Evolutionary conservation across 176 grass and related monocot species (phyloP).

Genomic region (Puccinellia tenuiflora): DNA sequence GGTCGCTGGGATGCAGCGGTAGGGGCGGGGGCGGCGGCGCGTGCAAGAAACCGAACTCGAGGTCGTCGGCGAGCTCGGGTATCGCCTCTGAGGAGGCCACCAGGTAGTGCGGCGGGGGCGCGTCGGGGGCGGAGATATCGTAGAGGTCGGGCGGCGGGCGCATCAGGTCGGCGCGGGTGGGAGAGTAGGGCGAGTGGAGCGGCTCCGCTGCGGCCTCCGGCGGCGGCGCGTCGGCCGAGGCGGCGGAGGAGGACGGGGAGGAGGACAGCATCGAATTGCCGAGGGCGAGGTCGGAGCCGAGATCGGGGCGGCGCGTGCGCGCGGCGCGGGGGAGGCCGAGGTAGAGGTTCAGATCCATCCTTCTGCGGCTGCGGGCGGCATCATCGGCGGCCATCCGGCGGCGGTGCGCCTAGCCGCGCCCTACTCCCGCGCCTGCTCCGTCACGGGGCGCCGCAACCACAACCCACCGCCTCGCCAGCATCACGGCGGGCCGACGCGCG

Average conservation of each 20-base stretch:
- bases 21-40: background rate
- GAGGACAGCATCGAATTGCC: slow-evolving; percentile 51
- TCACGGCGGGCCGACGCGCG: background rate
- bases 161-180: slow-evolving; percentile 25
- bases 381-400: slow-evolving; percentile 51
- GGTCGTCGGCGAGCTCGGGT: slow-evolving; percentile 28
- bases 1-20: slow-evolving; percentile 13
- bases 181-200: slow-evolving; percentile 30
- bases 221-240: slow-evolving; percentile 47
- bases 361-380: slow-evolving; percentile 49
- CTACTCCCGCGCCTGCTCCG: background rate
- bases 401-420: background rate
- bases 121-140: slow-evolving; percentile 12
- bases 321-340: slow-evolving; percentile 72
- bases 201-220: background rate
- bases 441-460: background rate
- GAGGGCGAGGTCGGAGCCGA: slow-evolving; percentile 89
- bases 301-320: slow-evolving; percentile 60
- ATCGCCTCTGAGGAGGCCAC: background rate
- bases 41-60: slow-evolving; percentile 44
- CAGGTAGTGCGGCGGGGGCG: slow-evolving; percentile 22
- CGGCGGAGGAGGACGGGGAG: slow-evolving; percentile 44
- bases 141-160: slow-evolving; percentile 34
- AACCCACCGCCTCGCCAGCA: background rate
- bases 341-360: slow-evolving; percentile 99